Evolutionary conservation across 78 protist species (phyloP).

Genomic region (Protostelium mycophagum): DNA sequence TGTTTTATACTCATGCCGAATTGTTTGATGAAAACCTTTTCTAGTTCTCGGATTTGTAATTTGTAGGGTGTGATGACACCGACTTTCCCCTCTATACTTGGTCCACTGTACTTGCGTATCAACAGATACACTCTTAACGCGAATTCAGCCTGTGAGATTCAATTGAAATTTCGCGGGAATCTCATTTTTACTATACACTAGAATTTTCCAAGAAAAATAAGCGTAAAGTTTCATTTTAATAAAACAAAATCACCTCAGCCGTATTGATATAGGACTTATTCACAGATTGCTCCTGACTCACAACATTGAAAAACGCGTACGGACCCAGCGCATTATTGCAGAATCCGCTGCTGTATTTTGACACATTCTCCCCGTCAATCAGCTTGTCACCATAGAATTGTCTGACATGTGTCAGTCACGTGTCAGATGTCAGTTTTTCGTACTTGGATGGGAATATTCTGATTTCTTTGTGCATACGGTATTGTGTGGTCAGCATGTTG

Average conservation of each 20-base stretch:
- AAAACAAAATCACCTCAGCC: neutral
- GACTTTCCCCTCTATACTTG: slow-evolving; percentile 12
- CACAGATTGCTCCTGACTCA: neutral
- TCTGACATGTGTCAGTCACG: neutral
- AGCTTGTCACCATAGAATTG: slow-evolving; percentile 65
- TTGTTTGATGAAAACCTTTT: neutral
- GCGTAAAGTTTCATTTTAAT: slow-evolving; percentile 28
- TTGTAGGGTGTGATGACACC: slow-evolving; percentile 87
- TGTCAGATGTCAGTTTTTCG: neutral
- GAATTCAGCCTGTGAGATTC: slow-evolving; percentile 10
- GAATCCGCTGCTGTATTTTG: neutral
- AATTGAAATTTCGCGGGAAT: slow-evolving; percentile 5
- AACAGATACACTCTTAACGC: neutral
- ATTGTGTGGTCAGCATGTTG: slow-evolving; percentile 56
- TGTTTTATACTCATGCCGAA: neutral
- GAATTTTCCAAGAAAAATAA: slow-evolving; percentile 29
- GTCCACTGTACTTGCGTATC: neutral
- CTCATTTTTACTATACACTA: slow-evolving; percentile 5
- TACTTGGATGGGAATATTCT: slow-evolving; percentile 62
- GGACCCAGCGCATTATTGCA: slow-evolving; percentile 16
- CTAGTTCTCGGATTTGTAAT: slow-evolving; percentile 41
- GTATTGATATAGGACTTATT: neutral
- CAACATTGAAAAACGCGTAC: neutral
- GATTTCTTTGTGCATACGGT: slow-evolving; percentile 87
- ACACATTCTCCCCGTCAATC: slow-evolving; percentile 32